Evolutionary conservation across 1,284 basidiomycete genomes (phyloP).

Genomic region (Tetrapyrgos nigripes): DNA sequence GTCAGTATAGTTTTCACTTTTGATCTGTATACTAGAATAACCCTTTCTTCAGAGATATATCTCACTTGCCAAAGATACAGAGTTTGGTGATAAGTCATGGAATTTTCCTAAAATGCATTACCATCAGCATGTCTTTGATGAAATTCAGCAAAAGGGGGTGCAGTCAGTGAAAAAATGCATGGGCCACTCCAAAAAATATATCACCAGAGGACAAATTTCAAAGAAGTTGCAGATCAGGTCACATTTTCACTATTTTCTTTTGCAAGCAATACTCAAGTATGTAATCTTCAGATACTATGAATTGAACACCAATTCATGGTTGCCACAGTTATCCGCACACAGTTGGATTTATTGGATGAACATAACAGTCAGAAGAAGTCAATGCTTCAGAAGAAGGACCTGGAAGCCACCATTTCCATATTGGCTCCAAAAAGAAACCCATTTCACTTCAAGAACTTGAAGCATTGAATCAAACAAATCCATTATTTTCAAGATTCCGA

Average conservation of each 20-base stretch:
- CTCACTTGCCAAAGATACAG: too few species aligned
- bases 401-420: not conserved
- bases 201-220: slow-evolving; percentile 15
- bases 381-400: not conserved
- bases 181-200: slow-evolving; percentile 9
- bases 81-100: slow-evolving; percentile 26
- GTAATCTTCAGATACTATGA: slow-evolving; percentile 26
- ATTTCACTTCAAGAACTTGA: slow-evolving; percentile 17
- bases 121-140: slow-evolving; percentile 22
- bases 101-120: slow-evolving; percentile 29
- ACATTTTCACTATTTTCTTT: not conserved
- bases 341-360: slow-evolving; percentile 23
- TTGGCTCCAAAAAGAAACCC: not conserved
- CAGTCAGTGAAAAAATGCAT: slow-evolving; percentile 25
- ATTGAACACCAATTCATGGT: slow-evolving; percentile 28
- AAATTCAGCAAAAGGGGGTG: slow-evolving; percentile 29
- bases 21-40: not conserved
- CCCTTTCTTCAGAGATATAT: slow-evolving; percentile 1
- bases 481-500: slow-evolving; percentile 22
- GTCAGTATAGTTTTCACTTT: not conserved
- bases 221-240: slow-evolving; percentile 15
- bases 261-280: not conserved
- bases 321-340: slow-evolving; percentile 17
- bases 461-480: slow-evolving; percentile 7
- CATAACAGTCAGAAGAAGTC: not conserved